Evolutionary conservation across 2,329 filamentous ascomycete genomes (phyloP).

Genomic region (Aureobasidium sp.): DNA sequence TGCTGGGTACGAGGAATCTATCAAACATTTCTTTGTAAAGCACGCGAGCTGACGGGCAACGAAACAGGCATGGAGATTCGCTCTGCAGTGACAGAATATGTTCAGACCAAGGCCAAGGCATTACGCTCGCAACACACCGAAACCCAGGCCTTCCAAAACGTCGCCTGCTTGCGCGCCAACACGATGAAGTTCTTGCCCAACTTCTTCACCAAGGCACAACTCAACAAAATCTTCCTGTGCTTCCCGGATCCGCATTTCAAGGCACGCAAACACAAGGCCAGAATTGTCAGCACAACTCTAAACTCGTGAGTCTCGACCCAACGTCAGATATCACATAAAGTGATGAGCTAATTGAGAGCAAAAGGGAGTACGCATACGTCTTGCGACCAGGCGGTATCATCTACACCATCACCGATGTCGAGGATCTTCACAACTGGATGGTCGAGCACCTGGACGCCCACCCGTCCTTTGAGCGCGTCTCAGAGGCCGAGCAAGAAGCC

Average conservation of each 20-base stretch:
- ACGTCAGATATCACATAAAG: background rate
- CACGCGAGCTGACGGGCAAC: background rate
- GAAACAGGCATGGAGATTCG: constrained; percentile 80
- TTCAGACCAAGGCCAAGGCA: constrained; percentile 78
- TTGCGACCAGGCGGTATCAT: constrained; percentile 75
- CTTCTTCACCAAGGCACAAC: constrained; percentile 76
- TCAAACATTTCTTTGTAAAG: no score
- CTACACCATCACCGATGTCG: constrained; percentile 96
- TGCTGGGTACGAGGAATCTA: constrained; percentile 58
- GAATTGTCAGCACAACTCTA: constrained; percentile 82
- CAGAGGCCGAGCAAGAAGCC: constrained; percentile 33
- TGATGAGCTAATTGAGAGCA: background rate
- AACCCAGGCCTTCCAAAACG: constrained; percentile 62
- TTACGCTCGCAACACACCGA: constrained; percentile 48
- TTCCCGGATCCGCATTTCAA: constrained; percentile 99
- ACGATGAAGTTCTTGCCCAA: constrained; percentile 99
- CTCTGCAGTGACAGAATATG: constrained; percentile 80
- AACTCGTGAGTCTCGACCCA: constrained; percentile 47
- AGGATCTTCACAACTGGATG: constrained; percentile 93
- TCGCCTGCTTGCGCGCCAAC: constrained; percentile 82
- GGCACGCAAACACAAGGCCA: constrained; percentile 89
- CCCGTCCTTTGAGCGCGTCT: constrained; percentile 69
- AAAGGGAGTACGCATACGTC: constrained; percentile 76
- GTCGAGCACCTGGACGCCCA: constrained; percentile 74
- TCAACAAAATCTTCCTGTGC: constrained; percentile 91